phyloP scores from a whole-genome alignment of 176 grass and related monocot genomes.

The Triticum timopheevii region DNA sequence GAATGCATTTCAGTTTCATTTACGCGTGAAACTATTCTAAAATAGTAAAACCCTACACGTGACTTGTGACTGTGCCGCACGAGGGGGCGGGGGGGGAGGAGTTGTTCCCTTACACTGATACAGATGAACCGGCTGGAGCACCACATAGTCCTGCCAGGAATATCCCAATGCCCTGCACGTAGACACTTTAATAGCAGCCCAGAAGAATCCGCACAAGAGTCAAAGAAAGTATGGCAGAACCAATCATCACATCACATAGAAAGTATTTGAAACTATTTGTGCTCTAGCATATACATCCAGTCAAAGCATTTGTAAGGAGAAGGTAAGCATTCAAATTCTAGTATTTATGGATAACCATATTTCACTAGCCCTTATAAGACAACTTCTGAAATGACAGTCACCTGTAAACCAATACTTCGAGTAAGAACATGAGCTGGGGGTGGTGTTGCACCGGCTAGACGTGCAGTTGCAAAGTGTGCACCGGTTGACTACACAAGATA shows the following conservation, averaged over 20 bases:
- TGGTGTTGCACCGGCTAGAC: conserved; percentile 90
- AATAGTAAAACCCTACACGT: background rate
- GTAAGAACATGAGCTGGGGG: conserved; percentile 82
- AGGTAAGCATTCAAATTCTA: conserved; percentile 2
- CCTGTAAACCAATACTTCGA: conserved; percentile 94
- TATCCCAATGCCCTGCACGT: conserved; percentile 79
- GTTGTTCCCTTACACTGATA: conserved; percentile 75
- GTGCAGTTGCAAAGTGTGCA: conserved; percentile 83
- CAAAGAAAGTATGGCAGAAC: background rate
- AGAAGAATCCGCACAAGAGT: background rate
- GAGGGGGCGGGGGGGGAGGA: background rate
- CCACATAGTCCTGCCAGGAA: conserved; percentile 87
- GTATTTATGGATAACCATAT: conserved; percentile 17
- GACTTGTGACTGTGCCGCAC: too few relatives aligned
- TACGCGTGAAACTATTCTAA: background rate
- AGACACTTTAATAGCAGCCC: conserved; percentile 9
- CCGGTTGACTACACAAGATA: conserved; percentile 76
- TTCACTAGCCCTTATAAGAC: background rate
- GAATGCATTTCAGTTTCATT: background rate
- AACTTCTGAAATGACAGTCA: conserved; percentile 31
- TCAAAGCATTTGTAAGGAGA: conserved; percentile 20
- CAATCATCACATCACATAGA: background rate
- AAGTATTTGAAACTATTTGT: background rate
- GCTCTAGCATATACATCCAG: background rate
- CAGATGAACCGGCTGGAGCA: conserved; percentile 73